phyloP scores from a whole-genome alignment of 179 eudicot species.

The Spergularia azorica region DNA sequence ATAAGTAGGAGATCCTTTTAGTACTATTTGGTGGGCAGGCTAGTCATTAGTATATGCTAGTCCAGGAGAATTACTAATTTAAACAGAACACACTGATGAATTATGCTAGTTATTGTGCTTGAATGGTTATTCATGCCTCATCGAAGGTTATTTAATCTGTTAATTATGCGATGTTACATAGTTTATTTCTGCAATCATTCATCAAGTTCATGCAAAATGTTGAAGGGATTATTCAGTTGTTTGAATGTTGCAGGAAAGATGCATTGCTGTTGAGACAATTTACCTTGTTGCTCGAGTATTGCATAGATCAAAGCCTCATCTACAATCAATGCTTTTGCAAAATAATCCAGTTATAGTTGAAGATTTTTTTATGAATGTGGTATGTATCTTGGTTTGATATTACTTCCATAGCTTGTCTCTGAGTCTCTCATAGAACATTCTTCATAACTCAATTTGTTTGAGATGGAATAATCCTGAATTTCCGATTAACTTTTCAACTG shows the following conservation, averaged over 20 bases:
- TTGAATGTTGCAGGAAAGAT: constrained; percentile 81
- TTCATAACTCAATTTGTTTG: not conserved
- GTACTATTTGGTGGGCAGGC: not conserved
- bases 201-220: not conserved
- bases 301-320: constrained; percentile 88
- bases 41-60: not conserved
- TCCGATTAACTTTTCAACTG: not conserved
- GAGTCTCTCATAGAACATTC: constrained; percentile 1
- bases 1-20: not conserved
- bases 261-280: constrained; percentile 81
- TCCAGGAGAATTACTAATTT: not conserved
- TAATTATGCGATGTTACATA: not conserved
- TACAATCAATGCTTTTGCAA: constrained; percentile 79
- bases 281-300: constrained; percentile 79
- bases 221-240: constrained; percentile 2
- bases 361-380: constrained; percentile 80
- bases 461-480: not conserved
- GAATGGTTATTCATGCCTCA: not conserved
- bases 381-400: constrained; percentile 37
- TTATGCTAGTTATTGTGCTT: not conserved
- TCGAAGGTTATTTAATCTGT: not conserved
- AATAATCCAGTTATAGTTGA: constrained; percentile 77
- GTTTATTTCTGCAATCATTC: not conserved
- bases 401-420: not conserved
- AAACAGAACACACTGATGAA: not conserved